A percentile compares a stretch with the other conserved stretches of the same genome.
These are phyloP conservation scores for Elongisporangium anandrum DNA, from an alignment of 352 stramenopile species.

Conservation along the genomic window DNA sequence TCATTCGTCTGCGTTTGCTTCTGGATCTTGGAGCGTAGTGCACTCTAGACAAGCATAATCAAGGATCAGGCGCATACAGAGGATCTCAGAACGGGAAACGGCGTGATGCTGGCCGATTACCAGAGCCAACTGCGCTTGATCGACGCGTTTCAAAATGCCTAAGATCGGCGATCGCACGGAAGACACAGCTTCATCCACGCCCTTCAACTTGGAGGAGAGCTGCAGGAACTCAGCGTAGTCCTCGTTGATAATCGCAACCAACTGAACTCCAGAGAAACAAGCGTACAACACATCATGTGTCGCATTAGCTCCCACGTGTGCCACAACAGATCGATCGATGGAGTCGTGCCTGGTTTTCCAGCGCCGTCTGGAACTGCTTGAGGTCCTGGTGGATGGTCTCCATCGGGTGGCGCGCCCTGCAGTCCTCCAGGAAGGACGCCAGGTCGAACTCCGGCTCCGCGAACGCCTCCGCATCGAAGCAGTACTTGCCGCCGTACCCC, in stretches of 20 bases:
- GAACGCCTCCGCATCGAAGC: constrained; percentile 82
- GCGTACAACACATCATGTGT: not conserved
- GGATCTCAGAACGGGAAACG: not conserved
- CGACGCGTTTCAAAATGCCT: constrained; percentile 73
- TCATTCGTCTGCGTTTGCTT: constrained; percentile 34
- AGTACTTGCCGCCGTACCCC: constrained; percentile 49
- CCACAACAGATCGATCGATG: not conserved
- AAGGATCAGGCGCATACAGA: not conserved
- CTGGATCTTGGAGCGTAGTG: constrained; percentile 55
- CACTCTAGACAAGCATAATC: constrained; percentile 15
- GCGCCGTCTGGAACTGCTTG: constrained; percentile 75
- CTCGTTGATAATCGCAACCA: constrained; percentile 87
- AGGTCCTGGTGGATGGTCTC: constrained; percentile 84
- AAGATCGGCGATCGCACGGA: constrained; percentile 69
- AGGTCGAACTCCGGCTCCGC: constrained; percentile 70
- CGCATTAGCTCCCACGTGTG: not conserved
- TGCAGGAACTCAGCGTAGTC: constrained; percentile 89
- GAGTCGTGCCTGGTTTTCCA: constrained; percentile 71
- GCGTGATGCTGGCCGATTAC: constrained; percentile 16
- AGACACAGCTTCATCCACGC: constrained; percentile 80
- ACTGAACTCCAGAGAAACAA: too few relatives aligned
- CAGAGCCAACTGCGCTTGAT: constrained; percentile 59
- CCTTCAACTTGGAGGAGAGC: constrained; percentile 84
- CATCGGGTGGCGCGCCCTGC: constrained; percentile 67
- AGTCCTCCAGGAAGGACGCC: constrained; percentile 69